Percentiles rank a stretch among this genome's conserved stretches.
These are phyloP conservation scores for Capsella bursapastoris DNA, from an alignment of 345 rosid genomes.

Conservation along the genomic window DNA sequence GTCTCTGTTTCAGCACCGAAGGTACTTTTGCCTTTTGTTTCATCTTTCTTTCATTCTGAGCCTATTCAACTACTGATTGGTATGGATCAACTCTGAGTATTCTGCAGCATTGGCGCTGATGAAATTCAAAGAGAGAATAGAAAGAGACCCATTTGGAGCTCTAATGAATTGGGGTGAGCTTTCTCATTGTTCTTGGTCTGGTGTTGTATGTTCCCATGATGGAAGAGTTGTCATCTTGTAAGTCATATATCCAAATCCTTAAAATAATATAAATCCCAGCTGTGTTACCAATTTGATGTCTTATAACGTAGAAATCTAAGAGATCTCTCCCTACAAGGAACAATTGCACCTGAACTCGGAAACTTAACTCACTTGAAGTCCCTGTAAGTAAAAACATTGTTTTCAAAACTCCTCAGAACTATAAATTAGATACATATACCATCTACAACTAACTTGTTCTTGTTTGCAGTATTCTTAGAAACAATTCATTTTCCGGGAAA, in stretches of 20 bases:
- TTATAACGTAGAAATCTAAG: constrained; percentile 28
- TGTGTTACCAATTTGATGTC: background rate
- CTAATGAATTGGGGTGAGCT: constrained; percentile 63
- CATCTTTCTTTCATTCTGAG: background rate
- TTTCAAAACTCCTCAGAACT: background rate
- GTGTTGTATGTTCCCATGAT: constrained; percentile 66
- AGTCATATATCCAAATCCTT: constrained; percentile 37
- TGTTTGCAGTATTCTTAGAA: constrained; percentile 66
- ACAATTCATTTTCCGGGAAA: constrained; percentile 74
- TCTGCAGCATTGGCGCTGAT: constrained; percentile 64
- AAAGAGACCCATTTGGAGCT: constrained; percentile 72
- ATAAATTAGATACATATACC: background rate
- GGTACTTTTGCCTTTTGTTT: constrained; percentile 31
- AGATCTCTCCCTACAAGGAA: constrained; percentile 80
- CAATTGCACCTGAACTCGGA: constrained; percentile 74
- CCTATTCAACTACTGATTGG: background rate
- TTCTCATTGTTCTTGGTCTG: constrained; percentile 83
- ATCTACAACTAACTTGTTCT: constrained; percentile 7
- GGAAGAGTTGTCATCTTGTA: constrained; percentile 72
- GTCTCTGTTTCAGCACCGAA: constrained; percentile 38
- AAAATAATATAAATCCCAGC: background rate
- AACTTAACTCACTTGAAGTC: constrained; percentile 63
- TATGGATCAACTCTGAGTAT: constrained; percentile 10
- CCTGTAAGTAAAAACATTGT: constrained; percentile 57
- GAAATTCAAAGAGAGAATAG: constrained; percentile 67